Percentiles rank a stretch among this genome's conserved stretches.
Evolutionary conservation across 495 filamentous ascomycete genomes (phyloP).

Genomic region (Astrothelium macrocarpum): DNA sequence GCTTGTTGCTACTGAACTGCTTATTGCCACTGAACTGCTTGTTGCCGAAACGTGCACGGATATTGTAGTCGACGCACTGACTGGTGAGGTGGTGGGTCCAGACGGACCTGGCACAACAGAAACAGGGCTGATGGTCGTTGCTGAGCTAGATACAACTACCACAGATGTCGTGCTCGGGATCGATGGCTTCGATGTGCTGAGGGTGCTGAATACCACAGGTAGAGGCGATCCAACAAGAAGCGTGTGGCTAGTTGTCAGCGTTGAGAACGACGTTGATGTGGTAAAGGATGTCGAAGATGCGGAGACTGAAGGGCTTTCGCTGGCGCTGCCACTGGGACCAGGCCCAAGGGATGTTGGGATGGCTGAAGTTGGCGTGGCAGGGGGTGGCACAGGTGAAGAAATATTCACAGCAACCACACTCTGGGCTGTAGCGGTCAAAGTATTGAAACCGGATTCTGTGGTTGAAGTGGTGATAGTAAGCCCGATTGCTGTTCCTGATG

Average conservation of each 20-base stretch:
- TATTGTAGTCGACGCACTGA: neutral
- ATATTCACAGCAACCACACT: neutral
- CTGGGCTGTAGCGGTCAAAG: neutral
- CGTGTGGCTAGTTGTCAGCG: neutral
- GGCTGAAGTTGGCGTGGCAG: neutral
- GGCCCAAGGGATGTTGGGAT: too few species aligned
- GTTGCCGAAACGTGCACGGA: neutral
- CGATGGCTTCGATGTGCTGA: too few species aligned
- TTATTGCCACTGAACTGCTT: too few species aligned
- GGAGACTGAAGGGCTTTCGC: too few species aligned
- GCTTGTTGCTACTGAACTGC: too few species aligned
- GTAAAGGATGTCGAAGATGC: neutral
- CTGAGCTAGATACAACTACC: too few species aligned
- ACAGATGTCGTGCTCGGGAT: neutral
- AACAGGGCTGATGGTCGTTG: neutral
- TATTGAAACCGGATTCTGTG: neutral
- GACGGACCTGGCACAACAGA: neutral
- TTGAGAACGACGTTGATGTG: neutral
- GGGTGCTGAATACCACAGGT: neutral
- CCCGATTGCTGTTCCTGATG: neutral
- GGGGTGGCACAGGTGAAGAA: neutral
- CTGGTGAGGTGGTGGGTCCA: neutral
- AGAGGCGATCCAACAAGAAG: neutral
- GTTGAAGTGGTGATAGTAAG: neutral
- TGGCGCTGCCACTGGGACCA: neutral